Base-by-base conservation (phyloP, 192 early-diverging fungal species). In the Backusella macrospora region DNA sequence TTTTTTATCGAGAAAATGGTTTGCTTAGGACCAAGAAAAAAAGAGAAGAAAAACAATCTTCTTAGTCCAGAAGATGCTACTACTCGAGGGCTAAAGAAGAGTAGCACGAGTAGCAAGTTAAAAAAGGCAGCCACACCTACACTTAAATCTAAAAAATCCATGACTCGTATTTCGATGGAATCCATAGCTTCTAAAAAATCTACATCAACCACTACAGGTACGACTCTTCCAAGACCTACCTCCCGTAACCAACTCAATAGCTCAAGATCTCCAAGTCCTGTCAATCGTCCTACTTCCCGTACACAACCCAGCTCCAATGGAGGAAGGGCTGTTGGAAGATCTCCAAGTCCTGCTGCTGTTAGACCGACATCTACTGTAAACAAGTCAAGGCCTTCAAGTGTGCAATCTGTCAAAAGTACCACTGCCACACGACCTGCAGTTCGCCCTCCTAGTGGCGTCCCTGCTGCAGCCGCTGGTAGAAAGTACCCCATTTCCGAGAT, bases 401-500 rank as follows among this genome's bases (percentile, higher is more conserved):
- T 71, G 39, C 29, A 16, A 46, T 59, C 70, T 71, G 39, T 59
- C 47, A 71, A 71, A 71, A 59, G 38, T 23, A 59, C 49, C 15
- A 26, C 45, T 1, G 39, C 37, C 7, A n/a, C 38, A 1, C 52
- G 52, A 29, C 48, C 65, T 15, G 45, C 65, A 18, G 45, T 65
- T 39, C 59, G 76, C 2, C 55, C 64, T 40, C 29, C 76, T n/a
- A 73, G 62, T 40, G 55, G 21, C 14, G 71, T 62, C n/a, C n/a
- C n/a, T n/a, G n/a, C n/a, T 18, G 21, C 71, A 29, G 18, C 70
- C n/a, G n/a, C 70, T n/a, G 49, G 39, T 18, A 70, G 37, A 21
- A 78, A 73, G 14, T 75, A 44, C 18, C 78, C 78, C 23, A 71
- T 80, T 26, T 44, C 78, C 10, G 70, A 76, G 52, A 80, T 80